Percentiles rank a stretch among this genome's conserved stretches.
phyloP scores from a whole-genome alignment of 176 grass and related monocot species.

The Calamus simplicifolius region DNA sequence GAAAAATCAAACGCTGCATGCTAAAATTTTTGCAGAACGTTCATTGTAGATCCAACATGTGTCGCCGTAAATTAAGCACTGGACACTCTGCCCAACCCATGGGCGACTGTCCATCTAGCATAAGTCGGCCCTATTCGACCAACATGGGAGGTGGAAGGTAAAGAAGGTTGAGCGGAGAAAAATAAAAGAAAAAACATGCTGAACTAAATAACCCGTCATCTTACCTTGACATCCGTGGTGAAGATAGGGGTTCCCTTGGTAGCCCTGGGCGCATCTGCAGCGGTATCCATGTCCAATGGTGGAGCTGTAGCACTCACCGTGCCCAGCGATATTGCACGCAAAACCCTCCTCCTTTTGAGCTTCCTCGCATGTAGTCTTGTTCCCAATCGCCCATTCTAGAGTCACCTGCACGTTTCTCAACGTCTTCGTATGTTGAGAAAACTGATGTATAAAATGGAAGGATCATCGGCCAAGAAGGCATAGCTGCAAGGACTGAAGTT shows the following conservation, averaged over 20 bases:
- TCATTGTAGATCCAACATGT: no score
- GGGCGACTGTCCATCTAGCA: no score
- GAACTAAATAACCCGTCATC: no score
- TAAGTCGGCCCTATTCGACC: no score
- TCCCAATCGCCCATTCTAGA: conserved; percentile 24
- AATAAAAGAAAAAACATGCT: no score
- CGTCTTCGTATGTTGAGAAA: not conserved
- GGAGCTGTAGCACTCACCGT: conserved; percentile 13
- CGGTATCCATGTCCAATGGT: conserved; percentile 4
- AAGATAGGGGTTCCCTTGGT: conserved; percentile 31
- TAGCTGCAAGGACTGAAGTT: conserved; percentile 27
- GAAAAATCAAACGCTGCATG: no score
- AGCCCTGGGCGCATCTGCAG: conserved; percentile 22
- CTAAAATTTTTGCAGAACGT: no score
- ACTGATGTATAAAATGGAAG: conserved; percentile 1
- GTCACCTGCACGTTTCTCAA: not conserved
- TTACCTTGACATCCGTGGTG: conserved; percentile 19
- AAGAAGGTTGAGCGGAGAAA: no score
- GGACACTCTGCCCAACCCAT: no score
- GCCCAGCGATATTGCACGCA: not conserved
- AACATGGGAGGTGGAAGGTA: no score
- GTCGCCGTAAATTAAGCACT: no score
- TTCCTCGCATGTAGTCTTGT: conserved; percentile 6
- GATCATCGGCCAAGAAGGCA: conserved; percentile 15
- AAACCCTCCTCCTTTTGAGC: not conserved